These are phyloP conservation scores for Zygoascus hellenicus DNA, from an alignment of 1,139 yeast genomes.

Conservation along the genomic window DNA sequence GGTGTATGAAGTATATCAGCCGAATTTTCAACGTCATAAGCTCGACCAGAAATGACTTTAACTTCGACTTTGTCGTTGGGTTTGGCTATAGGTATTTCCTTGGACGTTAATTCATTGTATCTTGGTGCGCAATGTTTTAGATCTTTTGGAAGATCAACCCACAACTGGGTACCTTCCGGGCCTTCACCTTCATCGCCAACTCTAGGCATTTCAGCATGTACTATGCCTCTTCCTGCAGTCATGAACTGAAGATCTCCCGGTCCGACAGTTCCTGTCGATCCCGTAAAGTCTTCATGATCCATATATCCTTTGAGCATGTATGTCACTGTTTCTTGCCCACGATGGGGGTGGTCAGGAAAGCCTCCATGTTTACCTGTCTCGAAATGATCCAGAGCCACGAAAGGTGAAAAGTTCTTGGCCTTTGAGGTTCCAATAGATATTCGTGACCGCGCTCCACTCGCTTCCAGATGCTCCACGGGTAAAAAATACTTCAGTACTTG, in stretches of 20 bases:
- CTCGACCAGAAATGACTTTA: slow-evolving; percentile 70
- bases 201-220: slow-evolving; percentile 85
- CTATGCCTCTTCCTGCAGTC: slow-evolving; percentile 91
- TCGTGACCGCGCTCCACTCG: too few species aligned
- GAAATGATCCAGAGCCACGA: too few species aligned
- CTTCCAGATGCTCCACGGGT: too few species aligned
- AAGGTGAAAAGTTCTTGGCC: too few species aligned
- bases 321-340: slow-evolving; percentile 86
- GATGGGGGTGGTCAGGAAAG: slow-evolving; percentile 38
- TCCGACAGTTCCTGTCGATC: slow-evolving; percentile 65
- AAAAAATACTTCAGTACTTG: too few species aligned
- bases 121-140: slow-evolving; percentile 68
- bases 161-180: slow-evolving; percentile 72
- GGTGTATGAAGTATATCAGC: slow-evolving; percentile 83
- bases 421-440: too few species aligned
- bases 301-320: slow-evolving; percentile 66
- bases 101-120: slow-evolving; percentile 67
- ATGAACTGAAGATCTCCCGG: slow-evolving; percentile 90
- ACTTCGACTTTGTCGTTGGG: slow-evolving; percentile 65
- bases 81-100: slow-evolving; percentile 63
- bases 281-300: slow-evolving; percentile 91
- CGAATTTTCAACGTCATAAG: slow-evolving; percentile 68
- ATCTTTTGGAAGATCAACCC: slow-evolving; percentile 82
- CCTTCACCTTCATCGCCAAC: slow-evolving; percentile 41
- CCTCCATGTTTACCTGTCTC: too few species aligned